These are phyloP conservation scores for Penicillium pulvis DNA, from an alignment of 495 filamentous ascomycete species.

Conservation along the genomic window DNA sequence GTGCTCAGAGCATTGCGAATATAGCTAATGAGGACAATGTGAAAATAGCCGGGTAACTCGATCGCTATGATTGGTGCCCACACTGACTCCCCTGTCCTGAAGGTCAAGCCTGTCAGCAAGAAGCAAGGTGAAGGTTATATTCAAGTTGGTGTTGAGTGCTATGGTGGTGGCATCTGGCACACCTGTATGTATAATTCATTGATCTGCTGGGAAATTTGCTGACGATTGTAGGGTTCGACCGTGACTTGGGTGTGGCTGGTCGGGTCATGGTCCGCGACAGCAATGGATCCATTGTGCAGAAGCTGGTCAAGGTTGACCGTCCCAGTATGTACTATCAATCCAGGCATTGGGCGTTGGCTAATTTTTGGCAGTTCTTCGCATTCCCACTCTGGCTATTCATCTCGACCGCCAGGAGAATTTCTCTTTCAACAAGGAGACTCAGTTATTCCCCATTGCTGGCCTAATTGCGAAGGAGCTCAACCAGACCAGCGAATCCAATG, in stretches of 20 bases:
- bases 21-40: background rate
- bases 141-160: constrained; percentile 95
- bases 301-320: constrained; percentile 84
- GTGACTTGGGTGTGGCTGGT: constrained; percentile 89
- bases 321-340: constrained; percentile 57
- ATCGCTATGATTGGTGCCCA: constrained; percentile 96
- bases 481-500: constrained; percentile 54
- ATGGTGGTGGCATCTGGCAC: constrained; percentile 82
- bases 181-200: constrained; percentile 45
- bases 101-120: constrained; percentile 92
- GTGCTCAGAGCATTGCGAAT: background rate
- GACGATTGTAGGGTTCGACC: constrained; percentile 75
- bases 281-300: constrained; percentile 76
- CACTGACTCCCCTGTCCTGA: constrained; percentile 89
- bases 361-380: constrained; percentile 65
- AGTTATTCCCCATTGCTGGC: constrained; percentile 91
- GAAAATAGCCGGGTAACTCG: constrained; percentile 75
- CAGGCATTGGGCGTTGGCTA: constrained; percentile 1
- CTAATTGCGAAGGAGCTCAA: constrained; percentile 87
- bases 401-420: constrained; percentile 84
- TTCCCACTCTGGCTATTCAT: constrained; percentile 92
- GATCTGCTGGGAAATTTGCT: background rate
- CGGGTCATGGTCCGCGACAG: constrained; percentile 77
- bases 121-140: constrained; percentile 84
- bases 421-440: constrained; percentile 93